Percentiles rank a stretch among this genome's conserved stretches.
Evolutionary conservation across 163 green algal genomes (phyloP).

Genomic region (Volvox carteri): DNA sequence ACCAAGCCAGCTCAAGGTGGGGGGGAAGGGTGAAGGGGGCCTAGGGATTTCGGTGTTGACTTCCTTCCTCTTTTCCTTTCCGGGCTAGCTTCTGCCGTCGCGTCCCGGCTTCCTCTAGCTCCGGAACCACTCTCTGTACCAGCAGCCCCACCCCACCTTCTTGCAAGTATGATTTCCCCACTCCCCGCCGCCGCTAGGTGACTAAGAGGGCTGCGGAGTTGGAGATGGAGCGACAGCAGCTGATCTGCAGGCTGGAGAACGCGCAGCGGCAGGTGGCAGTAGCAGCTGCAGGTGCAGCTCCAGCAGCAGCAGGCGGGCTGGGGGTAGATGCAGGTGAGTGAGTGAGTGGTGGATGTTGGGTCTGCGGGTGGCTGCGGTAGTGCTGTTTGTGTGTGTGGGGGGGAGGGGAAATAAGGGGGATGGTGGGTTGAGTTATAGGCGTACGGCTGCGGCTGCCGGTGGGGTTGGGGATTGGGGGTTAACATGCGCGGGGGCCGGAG

Average conservation of each 20-base stretch:
- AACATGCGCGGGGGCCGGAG: neutral
- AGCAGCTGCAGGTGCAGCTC: no score
- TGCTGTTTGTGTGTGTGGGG: neutral
- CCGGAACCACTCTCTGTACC: no score
- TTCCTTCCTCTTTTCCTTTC: no score
- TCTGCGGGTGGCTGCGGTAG: neutral
- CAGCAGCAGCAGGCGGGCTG: neutral
- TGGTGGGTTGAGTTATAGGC: no score
- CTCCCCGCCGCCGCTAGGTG: no score
- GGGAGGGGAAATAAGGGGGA: neutral
- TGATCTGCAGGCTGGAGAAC: slow-evolving; percentile 41
- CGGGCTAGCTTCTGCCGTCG: no score
- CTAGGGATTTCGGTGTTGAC: neutral
- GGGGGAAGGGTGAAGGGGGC: neutral
- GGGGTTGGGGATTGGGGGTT: no score
- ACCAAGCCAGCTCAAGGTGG: neutral
- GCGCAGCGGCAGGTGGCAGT: no score
- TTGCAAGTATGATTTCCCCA: no score
- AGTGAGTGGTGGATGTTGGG: neutral
- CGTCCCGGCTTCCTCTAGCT: no score
- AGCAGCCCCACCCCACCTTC: no score
- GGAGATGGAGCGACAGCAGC: slow-evolving; percentile 50
- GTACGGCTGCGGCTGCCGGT: no score
- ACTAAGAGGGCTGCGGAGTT: slow-evolving; percentile 41
- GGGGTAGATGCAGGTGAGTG: neutral